Evolutionary conservation across 345 rosid species (phyloP).

Genomic region (Salix viminalis): DNA sequence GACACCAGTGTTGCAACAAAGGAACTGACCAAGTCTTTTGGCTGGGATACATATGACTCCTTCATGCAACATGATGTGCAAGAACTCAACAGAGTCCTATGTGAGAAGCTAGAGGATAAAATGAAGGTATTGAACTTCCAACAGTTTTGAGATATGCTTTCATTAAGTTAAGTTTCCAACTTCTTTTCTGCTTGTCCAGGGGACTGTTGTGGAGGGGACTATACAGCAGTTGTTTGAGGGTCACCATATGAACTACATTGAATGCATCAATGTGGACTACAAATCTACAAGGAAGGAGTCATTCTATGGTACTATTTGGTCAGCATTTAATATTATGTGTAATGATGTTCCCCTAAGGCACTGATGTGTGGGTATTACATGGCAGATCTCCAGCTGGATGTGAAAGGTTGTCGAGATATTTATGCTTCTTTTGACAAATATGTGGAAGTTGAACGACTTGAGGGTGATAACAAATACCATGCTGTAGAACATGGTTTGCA

Average conservation of each 20-base stretch:
- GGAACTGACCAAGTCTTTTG: conserved; percentile 92
- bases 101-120: conserved; percentile 95
- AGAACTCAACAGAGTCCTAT: conserved; percentile 86
- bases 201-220: conserved; percentile 97
- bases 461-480: conserved; percentile 95
- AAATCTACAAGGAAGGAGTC: conserved; percentile 95
- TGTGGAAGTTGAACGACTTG: conserved; percentile 94
- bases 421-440: conserved; percentile 98
- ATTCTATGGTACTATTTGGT: conserved; percentile 65
- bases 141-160: background rate
- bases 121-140: conserved; percentile 60
- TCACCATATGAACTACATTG: conserved; percentile 92
- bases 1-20: conserved; percentile 94
- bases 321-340: background rate
- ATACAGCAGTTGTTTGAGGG: conserved; percentile 96
- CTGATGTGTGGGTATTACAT: conserved; percentile 5
- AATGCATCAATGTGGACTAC: conserved; percentile 91
- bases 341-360: background rate
- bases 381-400: conserved; percentile 96
- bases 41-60: conserved; percentile 96
- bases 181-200: conserved; percentile 35
- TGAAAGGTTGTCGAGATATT: conserved; percentile 94
- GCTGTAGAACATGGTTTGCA: conserved; percentile 88
- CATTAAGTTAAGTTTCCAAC: conserved; percentile 1
- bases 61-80: conserved; percentile 99